Conservation (phyloP, 352 stramenopile species). For the Achlya hypogyna region DNA sequence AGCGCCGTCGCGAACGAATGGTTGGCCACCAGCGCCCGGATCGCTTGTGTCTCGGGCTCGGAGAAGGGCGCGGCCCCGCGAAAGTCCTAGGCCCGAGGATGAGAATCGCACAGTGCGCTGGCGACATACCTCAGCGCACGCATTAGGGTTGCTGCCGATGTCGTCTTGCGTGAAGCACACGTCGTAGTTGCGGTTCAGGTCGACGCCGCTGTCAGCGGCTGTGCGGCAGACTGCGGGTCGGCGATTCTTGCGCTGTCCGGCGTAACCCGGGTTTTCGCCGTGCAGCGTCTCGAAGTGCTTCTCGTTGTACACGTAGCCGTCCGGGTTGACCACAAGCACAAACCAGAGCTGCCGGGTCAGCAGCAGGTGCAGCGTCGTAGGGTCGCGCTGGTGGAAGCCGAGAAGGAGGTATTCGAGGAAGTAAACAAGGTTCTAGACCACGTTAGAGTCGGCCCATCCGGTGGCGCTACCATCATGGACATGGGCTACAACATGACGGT, state of each 20-base stretch:
- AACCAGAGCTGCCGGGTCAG: slow-evolving; percentile 74
- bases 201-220: slow-evolving; percentile 30
- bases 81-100: slow-evolving; percentile 35
- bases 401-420: slow-evolving; percentile 65
- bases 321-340: slow-evolving; percentile 70
- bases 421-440: slow-evolving; percentile 58
- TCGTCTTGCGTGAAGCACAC: slow-evolving; percentile 57
- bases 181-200: slow-evolving; percentile 83
- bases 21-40: slow-evolving; percentile 54
- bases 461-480: slow-evolving; percentile 65
- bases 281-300: slow-evolving; percentile 22
- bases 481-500: slow-evolving; percentile 35
- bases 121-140: slow-evolving; percentile 38
- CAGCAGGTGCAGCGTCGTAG: slow-evolving; percentile 44
- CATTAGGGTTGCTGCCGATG: slow-evolving; percentile 50
- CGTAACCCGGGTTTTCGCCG: neutral
- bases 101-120: neutral
- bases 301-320: slow-evolving; percentile 75
- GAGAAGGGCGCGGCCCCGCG: slow-evolving; percentile 58
- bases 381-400: slow-evolving; percentile 47
- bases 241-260: slow-evolving; percentile 62
- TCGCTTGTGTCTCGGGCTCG: slow-evolving; percentile 68
- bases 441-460: neutral
- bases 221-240: slow-evolving; percentile 1
- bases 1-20: slow-evolving; percentile 53